These are phyloP conservation scores for Neurospora discreta DNA, from an alignment of 495 filamentous ascomycete species.

Conservation along the genomic window DNA sequence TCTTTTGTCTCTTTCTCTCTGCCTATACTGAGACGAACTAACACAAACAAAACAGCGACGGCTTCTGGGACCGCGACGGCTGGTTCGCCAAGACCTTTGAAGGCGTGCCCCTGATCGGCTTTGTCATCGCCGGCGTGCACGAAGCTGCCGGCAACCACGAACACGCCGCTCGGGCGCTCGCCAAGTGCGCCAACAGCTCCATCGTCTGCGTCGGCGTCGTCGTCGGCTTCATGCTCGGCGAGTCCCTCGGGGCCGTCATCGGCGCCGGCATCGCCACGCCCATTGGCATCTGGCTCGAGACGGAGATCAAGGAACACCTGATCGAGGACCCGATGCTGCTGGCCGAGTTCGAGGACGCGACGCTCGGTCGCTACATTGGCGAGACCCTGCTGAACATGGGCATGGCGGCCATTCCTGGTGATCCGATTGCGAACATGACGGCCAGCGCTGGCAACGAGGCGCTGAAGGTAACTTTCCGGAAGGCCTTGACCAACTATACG, in stretches of 20 bases:
- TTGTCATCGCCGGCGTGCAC: background rate
- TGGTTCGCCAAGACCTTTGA: background rate
- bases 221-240: background rate
- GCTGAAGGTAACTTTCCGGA: background rate
- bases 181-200: background rate
- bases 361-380: background rate
- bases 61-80: background rate
- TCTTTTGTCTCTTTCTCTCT: too few species aligned
- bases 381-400: background rate
- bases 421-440: background rate
- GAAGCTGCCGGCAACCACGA: background rate
- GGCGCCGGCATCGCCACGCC: background rate
- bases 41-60: background rate
- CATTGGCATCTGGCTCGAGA: background rate
- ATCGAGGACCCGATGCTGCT: background rate
- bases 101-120: background rate
- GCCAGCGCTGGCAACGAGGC: background rate
- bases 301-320: background rate
- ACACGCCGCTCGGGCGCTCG: background rate
- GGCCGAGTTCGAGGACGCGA: background rate
- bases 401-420: background rate
- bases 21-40: background rate
- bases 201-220: background rate
- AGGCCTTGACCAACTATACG: background rate
- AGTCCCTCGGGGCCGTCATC: background rate